phyloP scores from a whole-genome alignment of 805 yeast genomes.

The Candida berthetii region DNA sequence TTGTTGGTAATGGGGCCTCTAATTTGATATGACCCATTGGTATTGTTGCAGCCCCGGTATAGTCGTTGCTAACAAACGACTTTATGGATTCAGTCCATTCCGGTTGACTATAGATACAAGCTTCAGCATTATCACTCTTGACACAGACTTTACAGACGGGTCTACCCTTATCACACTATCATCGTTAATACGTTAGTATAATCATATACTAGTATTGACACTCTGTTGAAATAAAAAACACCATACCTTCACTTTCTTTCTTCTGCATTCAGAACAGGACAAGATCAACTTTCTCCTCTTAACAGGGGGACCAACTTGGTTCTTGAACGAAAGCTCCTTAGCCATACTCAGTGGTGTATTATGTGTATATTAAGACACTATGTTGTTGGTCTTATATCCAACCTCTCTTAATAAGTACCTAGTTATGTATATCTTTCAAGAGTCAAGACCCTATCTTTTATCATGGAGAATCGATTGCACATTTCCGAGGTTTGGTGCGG shows the following conservation, averaged over 20 bases:
- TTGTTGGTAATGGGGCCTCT: not conserved
- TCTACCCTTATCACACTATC: slow-evolving; percentile 36
- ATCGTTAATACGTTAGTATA: not conserved
- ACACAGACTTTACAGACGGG: slow-evolving; percentile 50
- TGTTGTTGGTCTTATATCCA: not conserved
- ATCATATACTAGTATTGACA: not conserved
- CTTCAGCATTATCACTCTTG: slow-evolving; percentile 39
- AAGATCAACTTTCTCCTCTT: slow-evolving; percentile 17
- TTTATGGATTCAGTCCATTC: slow-evolving; percentile 47
- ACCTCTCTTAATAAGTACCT: too few relatives aligned
- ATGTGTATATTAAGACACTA: not conserved
- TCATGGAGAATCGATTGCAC: too few relatives aligned
- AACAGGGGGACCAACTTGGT: slow-evolving; percentile 10
- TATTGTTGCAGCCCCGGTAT: slow-evolving; percentile 14
- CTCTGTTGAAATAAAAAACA: too few relatives aligned
- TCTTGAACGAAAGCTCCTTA: not conserved
- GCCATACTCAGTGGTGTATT: too few relatives aligned
- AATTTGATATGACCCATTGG: slow-evolving; percentile 18
- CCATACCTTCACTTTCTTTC: slow-evolving; percentile 12
- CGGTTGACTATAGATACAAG: slow-evolving; percentile 49
- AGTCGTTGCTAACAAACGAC: slow-evolving; percentile 6
- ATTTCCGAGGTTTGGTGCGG: too few relatives aligned
- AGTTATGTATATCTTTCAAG: too few relatives aligned
- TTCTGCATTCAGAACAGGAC: slow-evolving; percentile 20
- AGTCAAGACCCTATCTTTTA: too few relatives aligned